These are phyloP conservation scores for Ustilago curta DNA, from an alignment of 1,284 basidiomycete genomes.

Conservation along the genomic window DNA sequence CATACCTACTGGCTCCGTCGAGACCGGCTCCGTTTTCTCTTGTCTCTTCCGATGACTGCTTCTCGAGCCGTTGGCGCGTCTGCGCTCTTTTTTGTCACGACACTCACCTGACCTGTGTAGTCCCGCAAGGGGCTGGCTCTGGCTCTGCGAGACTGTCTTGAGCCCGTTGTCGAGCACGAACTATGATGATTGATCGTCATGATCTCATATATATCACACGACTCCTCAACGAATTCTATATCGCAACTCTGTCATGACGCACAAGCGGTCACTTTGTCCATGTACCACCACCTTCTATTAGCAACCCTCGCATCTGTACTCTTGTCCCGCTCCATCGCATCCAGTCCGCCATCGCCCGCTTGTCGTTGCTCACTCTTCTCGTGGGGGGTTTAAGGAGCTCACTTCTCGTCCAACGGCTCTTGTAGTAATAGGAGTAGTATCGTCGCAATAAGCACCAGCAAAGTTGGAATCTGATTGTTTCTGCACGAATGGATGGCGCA, in stretches of 20 bases:
- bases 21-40: conserved; percentile 49
- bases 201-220: conserved; percentile 2
- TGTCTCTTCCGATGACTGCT: conserved; percentile 33
- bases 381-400: conserved; percentile 16
- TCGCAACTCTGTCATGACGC: background rate
- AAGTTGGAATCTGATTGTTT: conserved; percentile 25
- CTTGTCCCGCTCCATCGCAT: conserved; percentile 15
- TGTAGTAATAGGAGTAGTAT: conserved; percentile 51
- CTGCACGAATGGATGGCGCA: background rate
- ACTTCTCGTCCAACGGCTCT: conserved; percentile 39
- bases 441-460: conserved; percentile 33
- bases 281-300: conserved; percentile 24
- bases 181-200: conserved; percentile 11
- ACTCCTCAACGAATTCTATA: conserved; percentile 4
- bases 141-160: conserved; percentile 36
- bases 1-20: conserved; percentile 49
- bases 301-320: conserved; percentile 28
- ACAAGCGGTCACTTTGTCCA: background rate
- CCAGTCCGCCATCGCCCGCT: conserved; percentile 30
- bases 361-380: conserved; percentile 29
- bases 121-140: conserved; percentile 31
- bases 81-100: conserved; percentile 24
- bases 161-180: conserved; percentile 8
- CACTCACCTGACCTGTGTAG: conserved; percentile 24
- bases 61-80: conserved; percentile 47